phyloP scores from a whole-genome alignment of 2,329 filamentous ascomycete species.

The Tolypocladium capitatum region DNA sequence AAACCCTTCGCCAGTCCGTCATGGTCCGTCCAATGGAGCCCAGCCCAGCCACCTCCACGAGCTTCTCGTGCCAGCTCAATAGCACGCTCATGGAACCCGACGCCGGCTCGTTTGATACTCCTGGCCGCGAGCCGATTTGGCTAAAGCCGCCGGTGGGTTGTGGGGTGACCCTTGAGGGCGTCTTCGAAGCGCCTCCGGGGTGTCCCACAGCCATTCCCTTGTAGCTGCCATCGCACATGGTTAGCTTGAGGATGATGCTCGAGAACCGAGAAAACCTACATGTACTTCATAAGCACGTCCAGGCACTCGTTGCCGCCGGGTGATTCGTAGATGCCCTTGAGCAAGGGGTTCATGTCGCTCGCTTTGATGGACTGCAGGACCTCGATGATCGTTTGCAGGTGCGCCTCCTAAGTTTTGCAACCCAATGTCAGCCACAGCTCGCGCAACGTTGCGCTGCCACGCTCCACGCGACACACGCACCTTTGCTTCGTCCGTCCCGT shows the following conservation, averaged over 20 bases:
- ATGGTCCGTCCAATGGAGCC: conserved; percentile 89
- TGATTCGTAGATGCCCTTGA: conserved; percentile 66
- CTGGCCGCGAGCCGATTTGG: conserved; percentile 51
- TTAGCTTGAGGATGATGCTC: not conserved
- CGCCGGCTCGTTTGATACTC: conserved; percentile 48
- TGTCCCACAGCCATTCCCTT: conserved; percentile 64
- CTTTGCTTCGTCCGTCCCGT: conserved; percentile 44
- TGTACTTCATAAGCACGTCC: conserved; percentile 95
- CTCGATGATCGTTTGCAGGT: conserved; percentile 79
- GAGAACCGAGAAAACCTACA: conserved; percentile 42
- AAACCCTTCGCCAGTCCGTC: conserved; percentile 80
- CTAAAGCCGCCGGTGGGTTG: conserved; percentile 74
- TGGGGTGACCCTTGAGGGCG: conserved; percentile 41
- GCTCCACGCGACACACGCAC: conserved; percentile 9
- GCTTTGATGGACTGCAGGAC: conserved; percentile 94
- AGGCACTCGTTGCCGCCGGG: conserved; percentile 72
- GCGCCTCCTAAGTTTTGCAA: conserved; percentile 50
- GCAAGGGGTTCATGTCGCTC: conserved; percentile 82
- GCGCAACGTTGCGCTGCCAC: not conserved
- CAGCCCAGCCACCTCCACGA: conserved; percentile 83
- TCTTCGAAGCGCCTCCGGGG: conserved; percentile 28
- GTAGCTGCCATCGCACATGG: conserved; percentile 41
- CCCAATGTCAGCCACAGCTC: not conserved
- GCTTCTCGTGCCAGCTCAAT: conserved; percentile 97
- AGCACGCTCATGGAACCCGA: conserved; percentile 91